Evolutionary conservation across 352 stramenopile genomes (phyloP), one percentile per base, ranked within the genome.

Genomic region (Phytophthora meadii): DNA sequence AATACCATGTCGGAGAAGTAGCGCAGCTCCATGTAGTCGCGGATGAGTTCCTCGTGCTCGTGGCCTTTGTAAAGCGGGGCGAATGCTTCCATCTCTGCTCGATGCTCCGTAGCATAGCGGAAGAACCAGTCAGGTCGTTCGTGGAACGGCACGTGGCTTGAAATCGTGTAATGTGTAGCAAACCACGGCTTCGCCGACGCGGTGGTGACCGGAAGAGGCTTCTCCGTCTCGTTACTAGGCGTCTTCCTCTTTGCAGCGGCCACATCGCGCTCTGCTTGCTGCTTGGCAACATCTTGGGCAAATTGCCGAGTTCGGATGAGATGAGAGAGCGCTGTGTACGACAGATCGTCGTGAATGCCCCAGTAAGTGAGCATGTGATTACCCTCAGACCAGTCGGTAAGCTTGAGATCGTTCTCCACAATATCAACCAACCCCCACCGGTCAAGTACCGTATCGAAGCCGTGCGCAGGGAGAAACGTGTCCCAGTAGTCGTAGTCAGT

Each of bases 131-230:
- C 72, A 1, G 79, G 81, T 0, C 70, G 72, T 25, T 87, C 77
- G n/a, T 87, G 60, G 48, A 90, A 92, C 32, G 77, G 77, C 27
- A 76, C 72, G 54, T 92, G 83, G 64, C 79, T 92, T 59, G 83
- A 92, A 62, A 92, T 92, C 22, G 82, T 92, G 48, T 88, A 92
- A 49, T 90, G 83, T 11, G 65, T 88, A 14, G 65, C 59, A 57
- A 92, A 92, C 66, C 72, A 91, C 28, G 80, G 82, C 25, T 81
- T 76, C 6, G 70, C 55, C 17, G 47, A 56, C 7, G 48, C 52
- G 24, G 53, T 72, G 11, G 60, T 70, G 40, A 53, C 44, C 10
- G 61, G 37, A 17, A 61, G 55, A 1, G 57, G 49, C 8, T 61
- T 61, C 22, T 67, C 50, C 2, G 48, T 67, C 61, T 25, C 37